phyloP scores from a whole-genome alignment of 768 basidiomycete species.

The Sporobolomyces roseus region DNA sequence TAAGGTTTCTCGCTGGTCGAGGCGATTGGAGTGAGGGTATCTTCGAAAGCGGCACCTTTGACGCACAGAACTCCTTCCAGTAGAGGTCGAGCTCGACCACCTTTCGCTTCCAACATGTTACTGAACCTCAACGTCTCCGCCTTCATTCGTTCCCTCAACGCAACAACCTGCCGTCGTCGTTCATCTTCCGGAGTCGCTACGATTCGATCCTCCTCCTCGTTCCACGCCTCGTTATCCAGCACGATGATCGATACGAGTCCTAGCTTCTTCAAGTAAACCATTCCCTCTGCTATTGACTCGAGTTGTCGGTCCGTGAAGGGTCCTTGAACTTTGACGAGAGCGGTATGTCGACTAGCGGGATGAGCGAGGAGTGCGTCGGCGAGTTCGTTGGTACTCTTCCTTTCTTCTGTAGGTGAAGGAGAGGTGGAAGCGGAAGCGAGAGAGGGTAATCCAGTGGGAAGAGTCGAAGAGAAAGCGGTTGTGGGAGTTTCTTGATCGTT shows the following conservation, averaged over 20 bases:
- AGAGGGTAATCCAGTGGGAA: conserved; percentile 46
- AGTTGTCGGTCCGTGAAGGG: conserved; percentile 90
- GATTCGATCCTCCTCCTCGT: conserved; percentile 54
- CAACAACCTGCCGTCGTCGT: conserved; percentile 10
- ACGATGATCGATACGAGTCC: conserved; percentile 94
- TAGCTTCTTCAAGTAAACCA: conserved; percentile 92
- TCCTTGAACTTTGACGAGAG: conserved; percentile 93
- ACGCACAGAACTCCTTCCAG: conserved; percentile 73
- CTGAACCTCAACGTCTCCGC: conserved; percentile 85
- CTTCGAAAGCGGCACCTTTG: conserved; percentile 40
- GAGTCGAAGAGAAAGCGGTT: conserved; percentile 44
- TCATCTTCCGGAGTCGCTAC: conserved; percentile 2
- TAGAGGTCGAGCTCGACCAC: conserved; percentile 80
- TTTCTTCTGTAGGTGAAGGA: conserved; percentile 56
- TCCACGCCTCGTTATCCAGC: conserved; percentile 77
- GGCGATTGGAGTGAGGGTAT: conserved; percentile 33
- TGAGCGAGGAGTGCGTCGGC: conserved; percentile 47
- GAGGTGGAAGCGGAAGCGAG: conserved; percentile 61
- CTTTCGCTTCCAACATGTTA: conserved; percentile 72
- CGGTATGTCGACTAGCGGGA: conserved; percentile 77
- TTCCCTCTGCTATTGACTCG: conserved; percentile 84
- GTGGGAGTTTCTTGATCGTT: conserved; percentile 48
- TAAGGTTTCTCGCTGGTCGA: conserved; percentile 53
- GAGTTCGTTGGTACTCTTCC: not conserved
- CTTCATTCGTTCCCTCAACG: conserved; percentile 48